Conservation (phyloP, 164 flowering plant species). For the Annona squamosa region DNA sequence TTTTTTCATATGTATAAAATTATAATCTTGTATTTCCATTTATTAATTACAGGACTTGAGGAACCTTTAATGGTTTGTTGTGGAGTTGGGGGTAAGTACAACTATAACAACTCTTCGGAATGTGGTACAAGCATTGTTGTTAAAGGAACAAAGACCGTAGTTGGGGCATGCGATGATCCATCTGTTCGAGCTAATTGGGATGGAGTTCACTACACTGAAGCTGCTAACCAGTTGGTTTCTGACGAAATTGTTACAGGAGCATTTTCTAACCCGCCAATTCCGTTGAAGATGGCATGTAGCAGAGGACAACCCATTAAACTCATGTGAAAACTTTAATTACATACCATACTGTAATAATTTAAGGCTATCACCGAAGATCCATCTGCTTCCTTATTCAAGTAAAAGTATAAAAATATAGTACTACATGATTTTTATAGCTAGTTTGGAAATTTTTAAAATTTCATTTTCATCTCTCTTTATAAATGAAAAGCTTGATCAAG, state of each 20-base stretch:
- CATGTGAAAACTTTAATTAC: no score
- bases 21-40: neutral
- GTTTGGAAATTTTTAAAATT: no score
- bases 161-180: constrained; percentile 62
- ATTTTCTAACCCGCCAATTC: constrained; percentile 52
- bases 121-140: constrained; percentile 46
- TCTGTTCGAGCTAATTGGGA: constrained; percentile 55
- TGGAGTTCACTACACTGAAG: constrained; percentile 78
- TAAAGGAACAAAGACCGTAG: constrained; percentile 37
- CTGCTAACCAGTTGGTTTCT: constrained; percentile 63
- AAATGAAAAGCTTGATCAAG: no score
- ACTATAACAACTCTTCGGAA: constrained; percentile 37
- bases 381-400: no score
- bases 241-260: constrained; percentile 45
- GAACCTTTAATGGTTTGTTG: constrained; percentile 56
- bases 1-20: no score
- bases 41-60: constrained; percentile 43
- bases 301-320: constrained; percentile 2
- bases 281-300: constrained; percentile 40
- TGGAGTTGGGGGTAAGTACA: constrained; percentile 79
- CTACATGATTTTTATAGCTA: no score
- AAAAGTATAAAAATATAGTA: no score
- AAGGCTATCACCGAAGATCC: no score
- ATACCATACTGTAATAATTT: no score
- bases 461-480: no score